Base-by-base conservation (phyloP, 1,139 yeast genomes). In the Trichomonascaceae sp. region DNA sequence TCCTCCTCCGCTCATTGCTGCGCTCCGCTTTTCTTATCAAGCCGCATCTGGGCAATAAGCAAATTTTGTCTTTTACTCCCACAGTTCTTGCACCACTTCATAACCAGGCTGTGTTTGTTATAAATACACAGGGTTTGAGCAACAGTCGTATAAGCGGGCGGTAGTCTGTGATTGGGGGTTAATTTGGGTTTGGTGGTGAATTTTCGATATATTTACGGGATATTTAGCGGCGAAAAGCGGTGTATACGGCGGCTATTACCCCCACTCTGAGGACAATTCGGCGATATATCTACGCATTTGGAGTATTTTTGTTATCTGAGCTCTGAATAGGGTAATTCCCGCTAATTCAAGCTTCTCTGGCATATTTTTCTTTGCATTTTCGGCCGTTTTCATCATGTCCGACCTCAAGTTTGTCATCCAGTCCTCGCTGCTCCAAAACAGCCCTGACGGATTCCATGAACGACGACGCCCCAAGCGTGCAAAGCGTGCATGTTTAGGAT, bases 401-500 rank as follows among this genome's bases (percentile, higher is more conserved):
- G 27, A 46, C 41, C 8, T 46, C 18, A 46, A 46, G 22, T 46
- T 46, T 19, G 49, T 46, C 13, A 46, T 46, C 20, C 19, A 46
- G 22, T 46, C 49, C 3, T 46, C 41, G n/a, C n/a, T 46, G 22
- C 19, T 17, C 1, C 49, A n/a, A 22, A 13, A 36, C 41, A 15
- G 32, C 32, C 32, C 32, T 12, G 32, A 44, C 47, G 52, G 45
- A 22, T 17, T 20, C 20, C 36, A 17, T 7, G 49, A 44, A 8
- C 45, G 17, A 2, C 45, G 17, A 9, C 41, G 50, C 2, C 17
- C 22, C 17, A 52, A 48, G 43, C 45, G 54, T 13, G 51, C 52
- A 19, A 49, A 43, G 22, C 51, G 45, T 8, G 54, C 54, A 1
- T 52, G 54, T 30, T 7, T 52, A 45, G 43, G 38, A 12, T 52